Conservation (phyloP, 306 rosid genomes). For the Fagus crenata region DNA sequence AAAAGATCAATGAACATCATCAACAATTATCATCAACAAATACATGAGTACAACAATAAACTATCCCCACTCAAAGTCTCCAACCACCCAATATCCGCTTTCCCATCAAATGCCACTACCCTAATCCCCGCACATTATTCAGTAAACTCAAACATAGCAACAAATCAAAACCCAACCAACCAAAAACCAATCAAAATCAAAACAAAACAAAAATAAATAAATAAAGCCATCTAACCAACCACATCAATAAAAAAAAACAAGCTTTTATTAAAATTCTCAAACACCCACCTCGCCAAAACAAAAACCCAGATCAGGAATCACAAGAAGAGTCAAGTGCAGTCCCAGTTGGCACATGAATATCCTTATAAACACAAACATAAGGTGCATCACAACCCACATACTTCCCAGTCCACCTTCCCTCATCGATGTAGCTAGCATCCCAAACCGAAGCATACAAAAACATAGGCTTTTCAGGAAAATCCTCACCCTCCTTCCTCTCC, state of each 20-base stretch:
- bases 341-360: conserved; percentile 47
- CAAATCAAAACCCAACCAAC: neutral
- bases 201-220: neutral
- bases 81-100: neutral
- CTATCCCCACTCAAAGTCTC: neutral
- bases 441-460: conserved; percentile 64
- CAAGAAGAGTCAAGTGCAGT: conserved; percentile 23
- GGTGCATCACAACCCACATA: conserved; percentile 53
- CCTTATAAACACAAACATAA: conserved; percentile 62
- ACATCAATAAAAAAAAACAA: neutral
- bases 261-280: neutral
- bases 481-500: conserved; percentile 40
- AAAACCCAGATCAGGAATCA: conserved; percentile 16
- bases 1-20: neutral
- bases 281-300: neutral
- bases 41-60: neutral
- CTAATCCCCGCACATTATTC: neutral
- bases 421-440: conserved; percentile 56
- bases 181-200: neutral
- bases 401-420: conserved; percentile 57
- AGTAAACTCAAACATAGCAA: neutral
- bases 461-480: conserved; percentile 50
- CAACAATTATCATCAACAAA: neutral
- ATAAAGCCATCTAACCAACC: neutral
- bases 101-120: neutral